Conservation (phyloP, 2,329 filamentous ascomycete species). For the Cadophora sp. region DNA sequence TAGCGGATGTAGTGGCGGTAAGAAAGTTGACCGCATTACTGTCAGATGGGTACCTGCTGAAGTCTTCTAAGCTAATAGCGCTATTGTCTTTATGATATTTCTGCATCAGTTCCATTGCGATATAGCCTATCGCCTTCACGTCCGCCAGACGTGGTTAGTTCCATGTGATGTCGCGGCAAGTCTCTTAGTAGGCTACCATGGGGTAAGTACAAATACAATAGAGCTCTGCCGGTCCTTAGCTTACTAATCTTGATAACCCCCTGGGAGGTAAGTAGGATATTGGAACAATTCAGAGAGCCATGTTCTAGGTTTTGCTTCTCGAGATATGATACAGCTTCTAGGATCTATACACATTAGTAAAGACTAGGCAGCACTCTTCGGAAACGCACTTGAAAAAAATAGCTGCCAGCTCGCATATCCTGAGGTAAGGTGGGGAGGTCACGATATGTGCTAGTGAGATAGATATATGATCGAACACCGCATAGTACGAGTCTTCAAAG, state of each 20-base stretch:
- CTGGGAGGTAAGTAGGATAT: constrained; percentile 26
- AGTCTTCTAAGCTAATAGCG: constrained; percentile 18
- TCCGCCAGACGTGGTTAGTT: constrained; percentile 8
- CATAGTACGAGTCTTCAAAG: constrained; percentile 26
- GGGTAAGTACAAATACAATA: constrained; percentile 13
- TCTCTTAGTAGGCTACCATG: constrained; percentile 25
- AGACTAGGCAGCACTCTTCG: constrained; percentile 7
- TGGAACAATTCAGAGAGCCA: constrained; percentile 21
- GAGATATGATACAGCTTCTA: constrained; percentile 25
- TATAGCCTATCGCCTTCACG: constrained; percentile 28
- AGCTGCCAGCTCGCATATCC: constrained; percentile 16
- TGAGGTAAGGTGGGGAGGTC: constrained; percentile 13
- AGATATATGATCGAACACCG: constrained; percentile 27
- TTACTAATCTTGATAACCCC: constrained; percentile 25
- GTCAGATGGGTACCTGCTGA: constrained; percentile 16
- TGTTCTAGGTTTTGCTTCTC: constrained; percentile 19
- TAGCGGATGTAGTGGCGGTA: constrained; percentile 15
- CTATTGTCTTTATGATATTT: constrained; percentile 21
- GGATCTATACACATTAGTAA: constrained; percentile 17
- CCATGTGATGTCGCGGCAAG: constrained; percentile 15
- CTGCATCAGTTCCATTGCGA: constrained; percentile 26
- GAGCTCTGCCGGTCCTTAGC: neutral
- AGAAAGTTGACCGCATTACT: constrained; percentile 21
- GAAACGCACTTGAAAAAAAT: constrained; percentile 24
- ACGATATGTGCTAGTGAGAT: constrained; percentile 25